phyloP scores from a whole-genome alignment of 169 alveolate genomes.

The Cryptosporidium xiaoi region DNA sequence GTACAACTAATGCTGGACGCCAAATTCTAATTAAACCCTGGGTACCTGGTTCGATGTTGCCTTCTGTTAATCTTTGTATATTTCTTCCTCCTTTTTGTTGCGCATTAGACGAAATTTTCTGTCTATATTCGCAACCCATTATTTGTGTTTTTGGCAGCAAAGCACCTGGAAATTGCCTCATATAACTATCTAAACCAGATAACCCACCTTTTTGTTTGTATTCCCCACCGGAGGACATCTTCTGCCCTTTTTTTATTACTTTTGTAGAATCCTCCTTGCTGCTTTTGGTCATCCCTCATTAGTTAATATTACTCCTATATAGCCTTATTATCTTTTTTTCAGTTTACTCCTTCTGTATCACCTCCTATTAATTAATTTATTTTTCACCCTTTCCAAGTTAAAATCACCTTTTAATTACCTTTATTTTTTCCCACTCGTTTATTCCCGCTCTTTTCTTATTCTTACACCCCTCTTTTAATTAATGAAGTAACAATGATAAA shows the following conservation, averaged over 20 bases:
- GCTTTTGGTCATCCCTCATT: slow-evolving; percentile 44
- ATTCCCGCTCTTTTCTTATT: no score
- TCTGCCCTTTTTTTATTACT: slow-evolving; percentile 62
- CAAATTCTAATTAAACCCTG: slow-evolving; percentile 40
- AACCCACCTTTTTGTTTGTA: slow-evolving; percentile 24
- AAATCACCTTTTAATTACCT: no score
- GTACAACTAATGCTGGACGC: slow-evolving; percentile 65
- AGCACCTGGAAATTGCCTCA: slow-evolving; percentile 69
- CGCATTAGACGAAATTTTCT: background rate
- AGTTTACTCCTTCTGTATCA: no score
- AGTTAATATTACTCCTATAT: background rate
- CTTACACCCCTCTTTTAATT: no score
- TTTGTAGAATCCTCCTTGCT: slow-evolving; percentile 33
- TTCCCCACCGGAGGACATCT: slow-evolving; percentile 52
- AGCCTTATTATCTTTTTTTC: no score
- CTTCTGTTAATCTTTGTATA: slow-evolving; percentile 37
- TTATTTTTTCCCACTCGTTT: no score
- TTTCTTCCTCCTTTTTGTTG: slow-evolving; percentile 20
- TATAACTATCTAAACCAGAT: slow-evolving; percentile 47
- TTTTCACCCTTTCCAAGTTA: no score
- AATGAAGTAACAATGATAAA: no score
- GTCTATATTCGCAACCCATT: slow-evolving; percentile 70
- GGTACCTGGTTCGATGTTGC: slow-evolving; percentile 25
- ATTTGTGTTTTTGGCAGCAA: slow-evolving; percentile 63
- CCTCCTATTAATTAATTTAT: no score